These are phyloP conservation scores for Paraphaeosphaeria minitans DNA, from an alignment of 2,329 filamentous ascomycete genomes.

Conservation along the genomic window DNA sequence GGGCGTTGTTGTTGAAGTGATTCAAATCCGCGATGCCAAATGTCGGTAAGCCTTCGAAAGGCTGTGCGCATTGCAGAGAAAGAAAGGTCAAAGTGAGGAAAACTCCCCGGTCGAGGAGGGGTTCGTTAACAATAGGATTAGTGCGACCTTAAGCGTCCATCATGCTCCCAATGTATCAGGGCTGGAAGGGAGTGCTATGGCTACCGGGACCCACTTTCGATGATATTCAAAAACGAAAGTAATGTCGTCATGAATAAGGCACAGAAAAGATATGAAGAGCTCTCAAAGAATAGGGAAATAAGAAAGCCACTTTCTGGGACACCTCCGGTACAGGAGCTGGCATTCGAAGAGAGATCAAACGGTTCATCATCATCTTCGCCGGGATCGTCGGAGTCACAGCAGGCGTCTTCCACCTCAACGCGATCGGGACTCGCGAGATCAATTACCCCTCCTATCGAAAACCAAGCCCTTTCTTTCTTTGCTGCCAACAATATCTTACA, in stretches of 20 bases:
- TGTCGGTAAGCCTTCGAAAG: slow-evolving; percentile 38
- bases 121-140: slow-evolving; percentile 11
- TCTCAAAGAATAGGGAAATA: slow-evolving; percentile 20
- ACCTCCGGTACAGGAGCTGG: slow-evolving; percentile 12
- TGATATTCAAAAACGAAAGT: slow-evolving; percentile 42
- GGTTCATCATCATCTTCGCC: background rate
- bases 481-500: slow-evolving; percentile 33
- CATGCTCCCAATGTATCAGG: slow-evolving; percentile 40
- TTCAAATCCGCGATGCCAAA: slow-evolving; percentile 28
- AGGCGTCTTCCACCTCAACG: background rate
- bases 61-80: slow-evolving; percentile 38
- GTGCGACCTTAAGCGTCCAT: slow-evolving; percentile 42
- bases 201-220: slow-evolving; percentile 36
- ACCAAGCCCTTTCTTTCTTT: slow-evolving; percentile 39
- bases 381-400: background rate
- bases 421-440: background rate
- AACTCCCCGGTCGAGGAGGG: background rate
- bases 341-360: slow-evolving; percentile 1
- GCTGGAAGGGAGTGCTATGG: slow-evolving; percentile 35
- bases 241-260: slow-evolving; percentile 32
- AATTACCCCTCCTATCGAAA: slow-evolving; percentile 31
- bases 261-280: slow-evolving; percentile 29
- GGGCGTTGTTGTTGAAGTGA: background rate
- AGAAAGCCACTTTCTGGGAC: background rate
- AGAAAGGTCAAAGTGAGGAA: slow-evolving; percentile 37